Base-by-base conservation (phyloP, 345 rosid genomes). In the Arabis hirsuta region DNA sequence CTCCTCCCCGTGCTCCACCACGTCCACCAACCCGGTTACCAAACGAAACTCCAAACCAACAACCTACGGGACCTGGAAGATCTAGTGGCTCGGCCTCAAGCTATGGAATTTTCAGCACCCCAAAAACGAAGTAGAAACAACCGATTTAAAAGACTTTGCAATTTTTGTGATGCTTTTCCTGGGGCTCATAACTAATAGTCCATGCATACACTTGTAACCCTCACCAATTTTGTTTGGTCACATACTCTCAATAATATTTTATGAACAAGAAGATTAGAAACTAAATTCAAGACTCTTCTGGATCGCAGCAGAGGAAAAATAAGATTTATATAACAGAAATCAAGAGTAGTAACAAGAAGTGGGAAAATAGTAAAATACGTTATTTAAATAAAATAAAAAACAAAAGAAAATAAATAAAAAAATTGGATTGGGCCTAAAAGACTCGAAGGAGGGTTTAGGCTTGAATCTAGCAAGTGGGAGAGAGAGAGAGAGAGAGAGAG, bases 101-200 rank as follows among this genome's bases (percentile, higher is more conserved):
- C 76, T 88, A 69, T 78, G 96, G 96, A 43, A 75, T 81, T 50
- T 85, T 90, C 78, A 92, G 95, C 72, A 66, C 75, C 65, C 55
- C 80, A 12, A 79, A 57, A 48, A 64, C 71, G 2, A 76, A 76
- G 48, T 64, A 76, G 66, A 54, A 27, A 29, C 36, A 61, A 46
- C 39, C 26, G n/a, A 46, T 44, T 54, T 34, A 16, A 34, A 34
- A 53, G 9, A 67, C n/a, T 16, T 19, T 65, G 24, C 58, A 73
- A 16, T 10, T 34, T 20, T 65, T 65, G 59, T 61, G 22, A 72
- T 63, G 6, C 51, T 6, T 44, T 64, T 36, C 41, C 14, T 55
- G 42, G 58, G 65, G 12, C 67, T 66, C 29, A 41, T 56, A 56
- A 57, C 61, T 41, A 39, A 65, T 56, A 67, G 73, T 67, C 55